Conservation (phyloP, 2,329 filamentous ascomycete species). For the Talaromyces sp. region DNA sequence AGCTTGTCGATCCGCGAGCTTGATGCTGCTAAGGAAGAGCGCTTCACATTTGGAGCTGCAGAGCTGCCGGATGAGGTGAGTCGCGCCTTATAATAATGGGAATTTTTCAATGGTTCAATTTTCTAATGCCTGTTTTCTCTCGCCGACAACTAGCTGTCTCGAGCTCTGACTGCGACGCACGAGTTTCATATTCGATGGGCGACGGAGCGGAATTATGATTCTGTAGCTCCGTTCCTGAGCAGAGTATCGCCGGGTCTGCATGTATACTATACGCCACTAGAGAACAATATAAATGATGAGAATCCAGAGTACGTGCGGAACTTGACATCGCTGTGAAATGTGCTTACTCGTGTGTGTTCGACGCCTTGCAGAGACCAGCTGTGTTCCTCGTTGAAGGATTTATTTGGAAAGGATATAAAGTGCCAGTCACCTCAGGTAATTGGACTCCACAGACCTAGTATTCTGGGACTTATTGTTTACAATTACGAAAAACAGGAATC, state of each 20-base stretch:
- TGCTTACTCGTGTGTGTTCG: slow-evolving; percentile 2
- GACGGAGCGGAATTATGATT: slow-evolving; percentile 53
- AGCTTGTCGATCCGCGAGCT: slow-evolving; percentile 56
- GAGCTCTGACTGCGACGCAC: slow-evolving; percentile 59
- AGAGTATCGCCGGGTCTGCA: slow-evolving; percentile 77
- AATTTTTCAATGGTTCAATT: background rate
- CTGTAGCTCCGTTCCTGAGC: slow-evolving; percentile 67
- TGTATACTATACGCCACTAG: slow-evolving; percentile 64
- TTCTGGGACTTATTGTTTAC: background rate
- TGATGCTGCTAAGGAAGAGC: slow-evolving; percentile 70
- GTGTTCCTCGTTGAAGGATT: slow-evolving; percentile 55
- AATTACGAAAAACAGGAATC: slow-evolving; percentile 40
- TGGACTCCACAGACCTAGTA: background rate
- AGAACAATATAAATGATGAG: slow-evolving; percentile 25
- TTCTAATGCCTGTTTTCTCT: background rate
- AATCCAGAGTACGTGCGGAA: slow-evolving; percentile 26
- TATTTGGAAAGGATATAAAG: slow-evolving; percentile 53
- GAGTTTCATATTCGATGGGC: slow-evolving; percentile 78
- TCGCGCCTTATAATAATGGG: background rate
- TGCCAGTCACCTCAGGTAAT: slow-evolving; percentile 51
- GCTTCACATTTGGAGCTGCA: slow-evolving; percentile 66
- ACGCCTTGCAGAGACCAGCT: slow-evolving; percentile 41
- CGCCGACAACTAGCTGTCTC: slow-evolving; percentile 47
- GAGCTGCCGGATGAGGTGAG: slow-evolving; percentile 67
- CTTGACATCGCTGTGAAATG: background rate